A percentile compares a stretch with the other conserved stretches of the same genome.
Evolutionary conservation across 306 rosid genomes (phyloP).

Genomic region (Glycine soja): DNA sequence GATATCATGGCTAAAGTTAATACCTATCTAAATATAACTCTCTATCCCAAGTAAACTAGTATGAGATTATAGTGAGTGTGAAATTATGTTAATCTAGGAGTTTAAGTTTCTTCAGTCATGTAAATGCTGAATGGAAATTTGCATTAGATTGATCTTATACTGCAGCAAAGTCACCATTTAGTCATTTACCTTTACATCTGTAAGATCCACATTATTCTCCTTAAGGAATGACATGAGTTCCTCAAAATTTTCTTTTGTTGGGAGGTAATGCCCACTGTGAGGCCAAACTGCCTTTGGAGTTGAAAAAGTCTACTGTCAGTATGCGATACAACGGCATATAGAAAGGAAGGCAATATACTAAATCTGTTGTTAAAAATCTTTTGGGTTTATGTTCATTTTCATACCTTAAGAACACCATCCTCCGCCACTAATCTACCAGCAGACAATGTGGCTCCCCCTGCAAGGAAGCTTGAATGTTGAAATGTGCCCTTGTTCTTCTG

Average conservation of each 20-base stretch:
- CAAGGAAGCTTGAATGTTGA: slow-evolving; percentile 94
- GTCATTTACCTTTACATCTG: slow-evolving; percentile 70
- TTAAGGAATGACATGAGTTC: slow-evolving; percentile 69
- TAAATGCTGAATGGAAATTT: slow-evolving; percentile 26
- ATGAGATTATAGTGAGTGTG: too few species aligned
- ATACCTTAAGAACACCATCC: slow-evolving; percentile 79
- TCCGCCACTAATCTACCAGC: slow-evolving; percentile 82
- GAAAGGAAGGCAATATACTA: slow-evolving; percentile 14
- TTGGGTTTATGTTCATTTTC: background rate
- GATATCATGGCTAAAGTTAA: slow-evolving; percentile 10
- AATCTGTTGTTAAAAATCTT: background rate
- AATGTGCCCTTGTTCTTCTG: slow-evolving; percentile 83
- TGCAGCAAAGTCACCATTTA: slow-evolving; percentile 14
- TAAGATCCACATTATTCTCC: slow-evolving; percentile 71
- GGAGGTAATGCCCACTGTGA: slow-evolving; percentile 95
- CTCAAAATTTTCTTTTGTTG: slow-evolving; percentile 83
- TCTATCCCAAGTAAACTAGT: background rate
- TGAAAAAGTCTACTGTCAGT: slow-evolving; percentile 39
- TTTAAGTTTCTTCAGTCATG: slow-evolving; percentile 8
- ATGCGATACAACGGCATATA: background rate
- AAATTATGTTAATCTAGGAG: background rate
- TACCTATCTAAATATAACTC: background rate
- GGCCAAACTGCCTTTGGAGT: slow-evolving; percentile 80
- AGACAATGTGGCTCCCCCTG: slow-evolving; percentile 92
- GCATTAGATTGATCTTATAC: slow-evolving; percentile 22